phyloP scores from a whole-genome alignment of 805 yeast species.

The Tetrapisispora fleetii region DNA sequence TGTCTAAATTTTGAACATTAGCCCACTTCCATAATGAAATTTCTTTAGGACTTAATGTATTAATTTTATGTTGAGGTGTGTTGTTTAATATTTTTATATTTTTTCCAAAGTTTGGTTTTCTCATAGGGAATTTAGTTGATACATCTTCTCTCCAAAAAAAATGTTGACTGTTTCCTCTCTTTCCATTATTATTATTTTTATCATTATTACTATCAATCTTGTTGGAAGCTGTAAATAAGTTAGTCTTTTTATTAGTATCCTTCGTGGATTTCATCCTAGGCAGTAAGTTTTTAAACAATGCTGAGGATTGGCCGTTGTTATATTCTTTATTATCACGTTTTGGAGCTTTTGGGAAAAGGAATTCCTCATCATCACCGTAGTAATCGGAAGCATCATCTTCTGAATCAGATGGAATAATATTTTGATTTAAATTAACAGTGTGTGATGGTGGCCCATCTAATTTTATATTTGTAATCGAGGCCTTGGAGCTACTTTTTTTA shows the following conservation, averaged over 20 bases:
- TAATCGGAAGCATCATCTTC: conserved; percentile 7
- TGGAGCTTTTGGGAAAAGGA: conserved; percentile 2
- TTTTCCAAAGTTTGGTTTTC: conserved; percentile 17
- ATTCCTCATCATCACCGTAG: conserved; percentile 8
- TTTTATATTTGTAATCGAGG: too few species aligned
- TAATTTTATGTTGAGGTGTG: conserved; percentile 24
- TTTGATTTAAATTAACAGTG: neutral
- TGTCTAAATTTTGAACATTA: conserved; percentile 83
- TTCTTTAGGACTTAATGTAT: conserved; percentile 51
- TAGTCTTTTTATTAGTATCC: neutral
- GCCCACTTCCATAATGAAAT: conserved; percentile 95
- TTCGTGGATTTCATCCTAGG: neutral
- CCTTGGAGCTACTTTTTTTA: too few species aligned
- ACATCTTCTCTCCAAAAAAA: neutral
- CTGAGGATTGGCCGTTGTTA: neutral
- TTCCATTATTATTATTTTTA: neutral
- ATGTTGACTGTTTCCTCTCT: too few species aligned
- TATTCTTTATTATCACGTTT: neutral
- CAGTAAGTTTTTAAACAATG: neutral
- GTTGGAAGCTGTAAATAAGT: neutral
- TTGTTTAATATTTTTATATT: conserved; percentile 20
- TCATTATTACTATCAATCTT: neutral
- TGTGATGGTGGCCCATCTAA: too few species aligned
- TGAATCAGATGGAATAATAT: neutral
- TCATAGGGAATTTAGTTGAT: conserved; percentile 3